A percentile compares a stretch with the other conserved stretches of the same genome.
Conservation (phyloP, 208 protist species). For the Eutreptiella sp. region DNA sequence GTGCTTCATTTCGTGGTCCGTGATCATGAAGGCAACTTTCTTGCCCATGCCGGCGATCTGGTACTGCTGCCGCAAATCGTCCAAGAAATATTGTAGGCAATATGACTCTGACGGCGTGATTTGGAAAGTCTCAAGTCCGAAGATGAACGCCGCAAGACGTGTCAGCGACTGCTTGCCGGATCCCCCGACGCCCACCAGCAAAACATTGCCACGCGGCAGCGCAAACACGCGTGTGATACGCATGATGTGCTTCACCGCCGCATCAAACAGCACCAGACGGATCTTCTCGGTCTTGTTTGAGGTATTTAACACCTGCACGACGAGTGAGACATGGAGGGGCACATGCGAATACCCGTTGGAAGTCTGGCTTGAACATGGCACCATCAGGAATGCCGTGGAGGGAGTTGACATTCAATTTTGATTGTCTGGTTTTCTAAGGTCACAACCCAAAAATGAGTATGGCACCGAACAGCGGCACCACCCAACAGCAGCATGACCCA, state of each 20-base stretch:
- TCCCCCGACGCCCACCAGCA: conserved; percentile 83
- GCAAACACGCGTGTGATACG: conserved; percentile 79
- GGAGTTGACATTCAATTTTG: too few species aligned
- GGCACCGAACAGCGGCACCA: too few species aligned
- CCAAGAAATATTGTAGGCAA: conserved; percentile 65
- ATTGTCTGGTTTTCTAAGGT: too few species aligned
- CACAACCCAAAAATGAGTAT: too few species aligned
- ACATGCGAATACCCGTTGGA: too few species aligned
- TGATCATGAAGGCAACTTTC: conserved; percentile 84
- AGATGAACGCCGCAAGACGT: conserved; percentile 66
- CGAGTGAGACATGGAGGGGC: too few species aligned
- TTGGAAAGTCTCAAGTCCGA: conserved; percentile 68
- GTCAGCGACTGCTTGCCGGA: conserved; percentile 74
- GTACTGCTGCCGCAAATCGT: conserved; percentile 69
- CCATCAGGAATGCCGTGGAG: too few species aligned
- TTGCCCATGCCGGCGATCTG: conserved; percentile 67
- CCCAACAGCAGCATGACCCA: too few species aligned
- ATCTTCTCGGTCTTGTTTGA: conserved; percentile 37
- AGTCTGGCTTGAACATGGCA: too few species aligned
- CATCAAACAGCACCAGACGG: conserved; percentile 64
- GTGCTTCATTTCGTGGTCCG: conserved; percentile 91
- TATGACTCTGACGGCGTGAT: conserved; percentile 83
- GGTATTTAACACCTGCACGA: too few species aligned
- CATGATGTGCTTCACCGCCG: conserved; percentile 70
- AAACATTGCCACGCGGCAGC: conserved; percentile 67